Evolutionary conservation across 768 basidiomycete genomes (phyloP), one percentile per base, ranked within the genome.

Genomic region (Sporobolomyces roseus): DNA sequence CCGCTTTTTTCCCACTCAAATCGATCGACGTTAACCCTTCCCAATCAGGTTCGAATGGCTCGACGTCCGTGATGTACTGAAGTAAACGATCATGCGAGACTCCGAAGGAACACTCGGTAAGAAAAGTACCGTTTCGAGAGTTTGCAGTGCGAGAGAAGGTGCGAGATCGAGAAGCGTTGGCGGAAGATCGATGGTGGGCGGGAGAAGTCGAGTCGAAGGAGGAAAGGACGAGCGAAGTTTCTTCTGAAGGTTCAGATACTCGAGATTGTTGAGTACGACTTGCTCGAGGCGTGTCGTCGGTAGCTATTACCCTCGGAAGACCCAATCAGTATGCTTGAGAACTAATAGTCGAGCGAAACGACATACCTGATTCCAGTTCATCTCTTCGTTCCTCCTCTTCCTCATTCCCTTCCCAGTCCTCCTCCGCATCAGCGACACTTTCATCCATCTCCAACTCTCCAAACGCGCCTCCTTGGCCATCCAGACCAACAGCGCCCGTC

Each of bases 21-120:
- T 97, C 87, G 73, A 99, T 86, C 30, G 80, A 79, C 63, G 75
- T 81, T 66, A 99, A 79, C 46, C 84, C 82, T 74, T 97, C 93
- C 96, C 96, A 99, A 77, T 90, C 83, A 29, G 93, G 92, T 76
- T 93, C 91, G 78, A 90, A 96, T 25, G 93, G 92, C 76, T 93
- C 88, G 17, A 93, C 86, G 75, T 97, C 93, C 49, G 93, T 97
- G 76, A 99, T 91, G 74, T 90, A 86, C 78, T 90, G 85, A 2
- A 98, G 88, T 8, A 99, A 84, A 51, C 85, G 84, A 77, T 97
- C 94, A 75, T 91, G 90, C n/a, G 92, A 85, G 50, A 97, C 87
- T 21, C 85, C 91, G 77, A 99, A 99, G 48, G 93, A 97, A 77
- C 93, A 97, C 77, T 98, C 93, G 16, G 94, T 98, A 71, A 98